phyloP scores from a whole-genome alignment of 2,329 filamentous ascomycete species.

The Aspergillus uvarum region DNA sequence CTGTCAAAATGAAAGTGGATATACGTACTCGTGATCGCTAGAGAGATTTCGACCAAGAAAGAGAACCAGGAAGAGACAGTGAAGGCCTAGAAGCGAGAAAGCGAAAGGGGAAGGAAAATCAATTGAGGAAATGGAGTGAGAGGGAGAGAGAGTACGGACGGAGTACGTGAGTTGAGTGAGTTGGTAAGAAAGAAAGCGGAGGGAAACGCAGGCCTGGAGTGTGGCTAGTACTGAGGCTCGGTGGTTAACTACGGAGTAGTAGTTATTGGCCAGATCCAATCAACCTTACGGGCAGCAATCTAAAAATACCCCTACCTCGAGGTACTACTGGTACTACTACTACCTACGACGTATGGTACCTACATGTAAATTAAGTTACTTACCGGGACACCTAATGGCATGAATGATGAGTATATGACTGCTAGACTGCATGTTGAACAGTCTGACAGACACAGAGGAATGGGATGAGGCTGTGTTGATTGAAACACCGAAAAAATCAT shows the following conservation, averaged over 20 bases:
- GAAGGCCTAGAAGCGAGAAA: background rate
- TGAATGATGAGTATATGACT: no score
- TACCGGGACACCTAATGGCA: no score
- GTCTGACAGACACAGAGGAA: background rate
- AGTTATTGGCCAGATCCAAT: background rate
- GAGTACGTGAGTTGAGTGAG: no score
- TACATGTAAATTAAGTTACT: no score
- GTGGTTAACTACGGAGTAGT: no score
- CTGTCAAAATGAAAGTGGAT: background rate
- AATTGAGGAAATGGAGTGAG: background rate
- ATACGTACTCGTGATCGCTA: background rate
- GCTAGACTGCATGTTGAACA: no score
- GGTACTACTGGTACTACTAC: no score
- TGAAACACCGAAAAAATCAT: background rate
- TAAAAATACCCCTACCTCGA: background rate
- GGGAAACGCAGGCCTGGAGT: conserved; percentile 8
- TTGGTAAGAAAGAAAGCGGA: background rate
- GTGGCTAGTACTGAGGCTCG: conserved; percentile 13
- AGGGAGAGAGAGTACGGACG: conserved; percentile 1
- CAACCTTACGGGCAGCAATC: background rate
- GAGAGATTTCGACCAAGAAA: background rate
- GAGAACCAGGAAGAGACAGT: conserved; percentile 4
- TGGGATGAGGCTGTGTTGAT: background rate
- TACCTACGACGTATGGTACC: no score
- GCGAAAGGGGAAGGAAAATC: background rate